These are phyloP conservation scores for Meyerozyma guilliermondii DNA, from an alignment of 1,139 yeast species.

Conservation along the genomic window DNA sequence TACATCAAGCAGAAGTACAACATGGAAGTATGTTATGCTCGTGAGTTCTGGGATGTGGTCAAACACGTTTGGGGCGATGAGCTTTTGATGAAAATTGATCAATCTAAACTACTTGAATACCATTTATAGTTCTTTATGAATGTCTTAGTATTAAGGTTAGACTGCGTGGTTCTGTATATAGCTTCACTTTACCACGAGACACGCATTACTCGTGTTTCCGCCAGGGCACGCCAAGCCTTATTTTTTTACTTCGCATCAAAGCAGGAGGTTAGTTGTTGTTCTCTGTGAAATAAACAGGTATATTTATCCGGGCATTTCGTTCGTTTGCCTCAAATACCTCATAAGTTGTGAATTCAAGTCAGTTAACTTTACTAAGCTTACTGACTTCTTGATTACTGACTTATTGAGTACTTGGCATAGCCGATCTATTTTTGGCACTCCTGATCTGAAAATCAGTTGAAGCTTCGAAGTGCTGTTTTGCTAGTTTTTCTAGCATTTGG, in stretches of 20 bases:
- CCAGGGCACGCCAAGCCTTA: neutral
- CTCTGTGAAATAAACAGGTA: neutral
- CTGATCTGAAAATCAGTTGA: neutral
- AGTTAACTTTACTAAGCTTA: too few species aligned
- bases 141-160: neutral
- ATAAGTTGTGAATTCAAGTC: too few species aligned
- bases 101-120: slow-evolving; percentile 31
- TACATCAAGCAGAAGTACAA: slow-evolving; percentile 48
- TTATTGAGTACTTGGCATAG: too few species aligned
- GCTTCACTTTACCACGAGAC: neutral
- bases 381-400: too few species aligned
- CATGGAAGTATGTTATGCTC: slow-evolving; percentile 58
- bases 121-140: slow-evolving; percentile 19
- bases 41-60: slow-evolving; percentile 75
- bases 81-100: slow-evolving; percentile 24
- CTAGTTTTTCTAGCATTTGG: too few species aligned
- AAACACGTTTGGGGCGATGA: slow-evolving; percentile 60
- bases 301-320: neutral
- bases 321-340: too few species aligned
- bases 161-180: neutral
- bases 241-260: neutral
- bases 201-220: neutral
- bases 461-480: too few species aligned
- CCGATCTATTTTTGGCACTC: neutral
- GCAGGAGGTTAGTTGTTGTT: neutral